These are phyloP conservation scores for Azolla pinnata DNA, from an alignment of 75 land plant genomes.

Conservation along the genomic window DNA sequence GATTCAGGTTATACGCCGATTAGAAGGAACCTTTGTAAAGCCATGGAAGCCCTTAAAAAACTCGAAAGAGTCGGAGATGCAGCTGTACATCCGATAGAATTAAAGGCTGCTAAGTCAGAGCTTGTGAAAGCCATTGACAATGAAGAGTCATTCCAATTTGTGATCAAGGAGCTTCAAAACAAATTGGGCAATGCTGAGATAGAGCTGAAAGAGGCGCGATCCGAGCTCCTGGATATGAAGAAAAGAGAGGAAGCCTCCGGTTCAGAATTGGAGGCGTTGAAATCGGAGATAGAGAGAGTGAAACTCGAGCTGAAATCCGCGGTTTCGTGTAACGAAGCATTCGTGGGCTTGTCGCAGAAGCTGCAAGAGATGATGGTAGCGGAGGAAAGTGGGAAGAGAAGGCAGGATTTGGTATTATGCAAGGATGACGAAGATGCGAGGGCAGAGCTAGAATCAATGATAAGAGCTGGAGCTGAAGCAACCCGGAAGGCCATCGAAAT, in stretches of 20 bases:
- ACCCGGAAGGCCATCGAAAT: neutral
- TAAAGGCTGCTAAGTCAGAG: conserved; percentile 49
- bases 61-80: conserved; percentile 16
- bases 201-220: conserved; percentile 45
- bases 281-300: conserved; percentile 44
- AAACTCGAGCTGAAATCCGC: neutral
- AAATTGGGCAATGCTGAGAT: conserved; percentile 6
- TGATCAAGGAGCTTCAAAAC: conserved; percentile 27
- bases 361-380: conserved; percentile 39
- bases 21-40: conserved; percentile 19
- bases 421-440: conserved; percentile 47
- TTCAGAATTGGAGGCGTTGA: conserved; percentile 38
- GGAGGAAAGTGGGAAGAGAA: conserved; percentile 42
- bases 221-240: conserved; percentile 43
- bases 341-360: conserved; percentile 37
- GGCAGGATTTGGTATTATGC: conserved; percentile 35
- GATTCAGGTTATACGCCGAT: conserved; percentile 34
- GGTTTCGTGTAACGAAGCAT: conserved; percentile 11
- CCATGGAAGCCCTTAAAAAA: neutral
- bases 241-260: conserved; percentile 50
- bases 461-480: conserved; percentile 42
- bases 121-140: conserved; percentile 50
- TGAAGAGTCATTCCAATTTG: conserved; percentile 21
- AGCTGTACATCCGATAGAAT: conserved; percentile 23
- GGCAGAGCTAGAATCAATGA: conserved; percentile 46